These are phyloP conservation scores for Penstemon eatonii DNA, from an alignment of 257 asterid species.

Conservation along the genomic window DNA sequence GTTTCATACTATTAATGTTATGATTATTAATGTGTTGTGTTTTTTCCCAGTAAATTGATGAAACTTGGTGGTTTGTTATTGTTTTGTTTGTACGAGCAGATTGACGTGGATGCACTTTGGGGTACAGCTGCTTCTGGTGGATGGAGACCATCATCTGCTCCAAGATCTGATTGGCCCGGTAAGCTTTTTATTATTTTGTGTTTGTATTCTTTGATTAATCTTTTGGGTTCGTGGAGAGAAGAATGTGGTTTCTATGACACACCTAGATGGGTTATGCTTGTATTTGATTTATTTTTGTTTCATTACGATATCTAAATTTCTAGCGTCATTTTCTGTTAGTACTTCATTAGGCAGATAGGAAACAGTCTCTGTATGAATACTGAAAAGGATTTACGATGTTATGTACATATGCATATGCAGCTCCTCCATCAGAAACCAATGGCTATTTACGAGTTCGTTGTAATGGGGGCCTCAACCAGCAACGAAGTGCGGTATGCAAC, in stretches of 20 bases:
- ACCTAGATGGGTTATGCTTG: slow-evolving; percentile 2
- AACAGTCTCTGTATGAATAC: slow-evolving; percentile 2
- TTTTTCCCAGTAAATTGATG: too few species aligned
- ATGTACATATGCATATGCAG: slow-evolving; percentile 43
- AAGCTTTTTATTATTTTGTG: slow-evolving; percentile 29
- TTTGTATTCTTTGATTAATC: neutral
- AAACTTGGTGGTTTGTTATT: slow-evolving; percentile 5
- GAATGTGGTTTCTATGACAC: slow-evolving; percentile 5
- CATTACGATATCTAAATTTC: slow-evolving; percentile 10
- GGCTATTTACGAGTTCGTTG: slow-evolving; percentile 97
- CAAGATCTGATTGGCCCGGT: slow-evolving; percentile 95
- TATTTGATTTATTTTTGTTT: slow-evolving; percentile 1
- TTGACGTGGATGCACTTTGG: slow-evolving; percentile 79
- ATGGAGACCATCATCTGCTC: slow-evolving; percentile 98
- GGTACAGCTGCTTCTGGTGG: slow-evolving; percentile 74
- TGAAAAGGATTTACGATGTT: slow-evolving; percentile 14
- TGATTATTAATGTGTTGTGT: too few species aligned
- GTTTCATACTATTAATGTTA: too few species aligned
- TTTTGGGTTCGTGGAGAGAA: slow-evolving; percentile 3
- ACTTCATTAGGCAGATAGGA: neutral
- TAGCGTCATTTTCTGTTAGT: neutral
- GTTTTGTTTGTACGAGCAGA: slow-evolving; percentile 47
- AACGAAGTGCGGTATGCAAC: slow-evolving; percentile 83
- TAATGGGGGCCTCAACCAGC: slow-evolving; percentile 98
- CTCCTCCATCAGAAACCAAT: slow-evolving; percentile 77